Evolutionary conservation across 176 grass and related monocot genomes (phyloP).

Genomic region (Echinochloa phyllopogon): DNA sequence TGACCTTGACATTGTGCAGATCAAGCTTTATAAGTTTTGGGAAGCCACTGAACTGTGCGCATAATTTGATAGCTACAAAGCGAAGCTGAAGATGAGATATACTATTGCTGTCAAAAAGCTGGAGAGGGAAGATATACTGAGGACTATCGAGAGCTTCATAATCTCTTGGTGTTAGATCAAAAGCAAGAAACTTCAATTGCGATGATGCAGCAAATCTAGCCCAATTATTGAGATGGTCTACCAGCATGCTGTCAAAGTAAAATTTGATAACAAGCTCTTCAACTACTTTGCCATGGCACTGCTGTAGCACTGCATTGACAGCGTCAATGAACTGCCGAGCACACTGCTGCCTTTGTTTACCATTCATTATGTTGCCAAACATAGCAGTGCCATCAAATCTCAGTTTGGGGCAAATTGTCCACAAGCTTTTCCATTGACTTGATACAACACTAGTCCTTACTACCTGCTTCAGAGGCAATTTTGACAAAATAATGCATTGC

Average conservation of each 20-base stretch:
- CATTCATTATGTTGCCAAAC: background rate
- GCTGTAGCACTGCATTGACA: constrained; percentile 14
- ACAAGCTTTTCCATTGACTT: constrained; percentile 18
- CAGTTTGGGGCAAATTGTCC: constrained; percentile 14
- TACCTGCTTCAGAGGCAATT: constrained; percentile 2
- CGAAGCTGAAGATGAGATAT: background rate
- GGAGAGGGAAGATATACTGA: background rate
- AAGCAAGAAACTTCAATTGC: background rate
- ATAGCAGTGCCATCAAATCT: background rate
- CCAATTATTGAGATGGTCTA: constrained; percentile 18
- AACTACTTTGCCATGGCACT: background rate
- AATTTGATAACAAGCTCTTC: constrained; percentile 10
- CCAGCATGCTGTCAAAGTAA: background rate
- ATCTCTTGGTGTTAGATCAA: background rate
- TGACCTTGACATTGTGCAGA: background rate
- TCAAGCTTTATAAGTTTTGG: constrained; percentile 16
- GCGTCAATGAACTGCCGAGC: background rate
- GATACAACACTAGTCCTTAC: constrained; percentile 27
- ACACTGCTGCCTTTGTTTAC: background rate
- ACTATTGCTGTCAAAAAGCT: background rate
- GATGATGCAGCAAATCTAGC: constrained; percentile 11
- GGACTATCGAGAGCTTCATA: background rate
- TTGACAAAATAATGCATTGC: constrained; percentile 1
- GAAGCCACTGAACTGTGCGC: background rate
- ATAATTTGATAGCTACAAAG: background rate